A percentile compares a stretch with the other conserved stretches of the same genome.
phyloP scores from a whole-genome alignment of 2,329 filamentous ascomycete species.

The Colletotrichum caudatum region DNA sequence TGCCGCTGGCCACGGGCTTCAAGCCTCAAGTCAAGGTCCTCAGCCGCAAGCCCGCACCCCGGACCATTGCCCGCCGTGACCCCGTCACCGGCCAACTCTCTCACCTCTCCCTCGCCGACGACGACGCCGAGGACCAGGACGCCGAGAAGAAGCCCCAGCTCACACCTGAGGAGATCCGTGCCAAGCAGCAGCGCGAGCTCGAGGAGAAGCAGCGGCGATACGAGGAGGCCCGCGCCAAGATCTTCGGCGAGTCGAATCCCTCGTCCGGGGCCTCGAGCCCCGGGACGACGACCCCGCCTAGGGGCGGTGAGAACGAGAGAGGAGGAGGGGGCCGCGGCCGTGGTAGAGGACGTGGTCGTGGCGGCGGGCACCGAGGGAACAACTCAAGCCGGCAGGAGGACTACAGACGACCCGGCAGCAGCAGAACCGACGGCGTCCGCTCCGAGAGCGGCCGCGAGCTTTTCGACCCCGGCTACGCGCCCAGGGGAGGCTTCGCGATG shows the following conservation, averaged over 20 bases:
- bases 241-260: slow-evolving; percentile 76
- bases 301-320: slow-evolving; percentile 49
- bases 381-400: slow-evolving; percentile 48
- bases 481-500: slow-evolving; percentile 68
- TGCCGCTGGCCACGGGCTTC: slow-evolving; percentile 77
- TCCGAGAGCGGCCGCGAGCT: slow-evolving; percentile 67
- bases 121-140: slow-evolving; percentile 76
- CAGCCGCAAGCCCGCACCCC: slow-evolving; percentile 79
- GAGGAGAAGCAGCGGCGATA: slow-evolving; percentile 94
- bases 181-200: slow-evolving; percentile 80
- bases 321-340: slow-evolving; percentile 55
- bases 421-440: slow-evolving; percentile 42
- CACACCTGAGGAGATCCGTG: slow-evolving; percentile 81
- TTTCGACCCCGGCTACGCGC: slow-evolving; percentile 80
- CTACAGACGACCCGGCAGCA: slow-evolving; percentile 44
- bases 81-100: slow-evolving; percentile 61
- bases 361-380: slow-evolving; percentile 52
- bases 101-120: slow-evolving; percentile 61
- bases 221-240: slow-evolving; percentile 86
- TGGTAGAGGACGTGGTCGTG: slow-evolving; percentile 61
- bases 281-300: slow-evolving; percentile 71
- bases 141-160: slow-evolving; percentile 70
- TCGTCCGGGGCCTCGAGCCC: slow-evolving; percentile 72
- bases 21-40: slow-evolving; percentile 87
- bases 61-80: slow-evolving; percentile 69